Base-by-base conservation (phyloP, 768 basidiomycete genomes). In the Rhodotorula babjevae region DNA sequence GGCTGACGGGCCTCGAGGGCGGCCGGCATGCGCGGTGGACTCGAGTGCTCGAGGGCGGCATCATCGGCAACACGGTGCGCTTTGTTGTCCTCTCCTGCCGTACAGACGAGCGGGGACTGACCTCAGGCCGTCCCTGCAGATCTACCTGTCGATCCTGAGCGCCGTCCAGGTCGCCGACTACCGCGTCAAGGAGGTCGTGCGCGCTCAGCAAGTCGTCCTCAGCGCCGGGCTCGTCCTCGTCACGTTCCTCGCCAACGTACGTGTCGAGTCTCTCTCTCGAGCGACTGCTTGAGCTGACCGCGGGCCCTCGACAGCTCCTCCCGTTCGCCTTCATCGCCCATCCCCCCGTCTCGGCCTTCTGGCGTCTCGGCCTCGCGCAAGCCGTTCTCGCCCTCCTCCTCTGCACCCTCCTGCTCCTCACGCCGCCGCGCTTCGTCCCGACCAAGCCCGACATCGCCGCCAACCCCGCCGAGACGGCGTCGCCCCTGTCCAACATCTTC, bases 381-480 rank as follows among this genome's bases (percentile, higher is more conserved):
- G 44, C 60, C 0, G 61, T 10, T 5, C 47, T 69, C 18, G 2
- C 46, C 2, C 1, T 29, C 8, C 0, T 19, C 2, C 64, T 68
- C 27, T 47, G 55, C n/a, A 29, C 23, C 14, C 40, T 65, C 5
- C 59, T 66, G 12, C 40, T 62, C 15, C 55, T 66, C 4, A 61
- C 68, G 2, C 68, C 68, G 5, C 53, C 61, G 2, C 36, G 59
- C 5, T 73, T 50, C 9, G 27, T n/a, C 14, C 33, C 72, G 0
- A 15, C 36, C 1, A 36, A 46, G 0, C 33, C 52, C 3, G 25
- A 29, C 2, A 55, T 56, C 19, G 29, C 52, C 3, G 69, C 73
- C 7, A 70, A 74, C 59, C 73, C 73, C 0, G 69, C 65, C 0
- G 69, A 74, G 56, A 68, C 63, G 23, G 73, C 73, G 25, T 70